A percentile compares a stretch with the other conserved stretches of the same genome.
Evolutionary conservation across 179 eudicot genomes (phyloP).

Genomic region (Vitellaria paradoxa): DNA sequence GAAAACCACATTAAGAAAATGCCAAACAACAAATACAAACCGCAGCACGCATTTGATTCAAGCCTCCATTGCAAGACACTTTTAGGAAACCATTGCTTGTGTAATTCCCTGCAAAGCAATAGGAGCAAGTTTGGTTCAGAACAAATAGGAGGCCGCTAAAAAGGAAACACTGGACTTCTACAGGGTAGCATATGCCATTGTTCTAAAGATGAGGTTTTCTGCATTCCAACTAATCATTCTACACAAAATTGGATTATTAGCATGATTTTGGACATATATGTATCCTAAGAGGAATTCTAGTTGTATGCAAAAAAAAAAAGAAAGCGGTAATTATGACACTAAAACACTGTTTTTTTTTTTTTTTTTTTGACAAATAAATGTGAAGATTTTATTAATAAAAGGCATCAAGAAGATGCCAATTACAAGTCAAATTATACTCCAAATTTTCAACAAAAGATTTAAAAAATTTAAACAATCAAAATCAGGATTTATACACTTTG

Average conservation of each 20-base stretch:
- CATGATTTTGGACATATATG: no score
- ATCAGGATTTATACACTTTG: no score
- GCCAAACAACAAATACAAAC: conserved; percentile 42
- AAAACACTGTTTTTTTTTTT: not conserved
- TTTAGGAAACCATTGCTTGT: conserved; percentile 80
- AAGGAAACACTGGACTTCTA: not conserved
- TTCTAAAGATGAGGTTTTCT: not conserved
- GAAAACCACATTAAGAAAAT: conserved; percentile 13
- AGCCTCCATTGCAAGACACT: conserved; percentile 95
- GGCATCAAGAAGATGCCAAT: no score
- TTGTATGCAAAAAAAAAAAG: not conserved
- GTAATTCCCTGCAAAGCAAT: conserved; percentile 68
- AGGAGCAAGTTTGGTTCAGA: not conserved
- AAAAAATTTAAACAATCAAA: no score
- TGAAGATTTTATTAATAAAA: no score
- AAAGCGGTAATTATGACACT: no score
- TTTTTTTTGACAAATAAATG: no score
- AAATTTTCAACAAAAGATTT: no score
- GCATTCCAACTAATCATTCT: not conserved
- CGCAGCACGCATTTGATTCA: conserved; percentile 99
- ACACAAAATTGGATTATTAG: not conserved
- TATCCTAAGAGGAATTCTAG: not conserved
- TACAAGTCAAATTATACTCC: no score
- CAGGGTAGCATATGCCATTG: not conserved
- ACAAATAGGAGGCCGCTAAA: not conserved